phyloP scores from a whole-genome alignment of 306 rosid genomes.

The Luffa acutangula region DNA sequence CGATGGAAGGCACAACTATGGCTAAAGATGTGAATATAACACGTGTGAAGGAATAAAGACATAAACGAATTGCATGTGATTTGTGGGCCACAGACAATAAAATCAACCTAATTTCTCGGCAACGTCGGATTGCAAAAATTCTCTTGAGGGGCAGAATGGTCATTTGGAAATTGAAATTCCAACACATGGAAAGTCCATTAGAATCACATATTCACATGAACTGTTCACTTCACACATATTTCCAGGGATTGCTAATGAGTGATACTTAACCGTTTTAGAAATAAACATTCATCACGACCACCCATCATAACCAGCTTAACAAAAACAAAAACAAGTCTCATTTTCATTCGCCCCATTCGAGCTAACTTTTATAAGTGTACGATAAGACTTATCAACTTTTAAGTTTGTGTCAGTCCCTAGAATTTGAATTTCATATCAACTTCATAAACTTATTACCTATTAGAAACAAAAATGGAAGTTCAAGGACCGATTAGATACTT shows the following conservation, averaged over 20 bases:
- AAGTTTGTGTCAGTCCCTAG: too few relatives aligned
- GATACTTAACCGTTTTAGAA: neutral
- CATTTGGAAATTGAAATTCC: neutral
- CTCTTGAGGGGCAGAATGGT: neutral
- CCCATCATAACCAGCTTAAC: neutral
- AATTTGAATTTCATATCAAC: too few relatives aligned
- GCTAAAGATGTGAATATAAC: constrained; percentile 6
- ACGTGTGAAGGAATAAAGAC: neutral
- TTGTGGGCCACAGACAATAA: neutral
- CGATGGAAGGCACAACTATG: neutral
- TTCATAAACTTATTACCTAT: too few relatives aligned
- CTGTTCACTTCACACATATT: neutral
- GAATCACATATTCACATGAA: neutral
- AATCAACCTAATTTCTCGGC: constrained; percentile 37
- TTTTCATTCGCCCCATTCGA: neutral
- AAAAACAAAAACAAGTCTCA: neutral
- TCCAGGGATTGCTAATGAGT: neutral
- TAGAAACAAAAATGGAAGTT: too few relatives aligned
- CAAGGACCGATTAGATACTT: too few relatives aligned
- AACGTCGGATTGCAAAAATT: neutral
- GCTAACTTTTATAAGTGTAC: too few relatives aligned
- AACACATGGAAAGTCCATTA: neutral
- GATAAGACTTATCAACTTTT: too few relatives aligned
- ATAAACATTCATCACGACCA: neutral
- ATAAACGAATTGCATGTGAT: constrained; percentile 21